Conservation (phyloP, 169 alveolate genomes). For the Besnoitia besnoiti region DNA sequence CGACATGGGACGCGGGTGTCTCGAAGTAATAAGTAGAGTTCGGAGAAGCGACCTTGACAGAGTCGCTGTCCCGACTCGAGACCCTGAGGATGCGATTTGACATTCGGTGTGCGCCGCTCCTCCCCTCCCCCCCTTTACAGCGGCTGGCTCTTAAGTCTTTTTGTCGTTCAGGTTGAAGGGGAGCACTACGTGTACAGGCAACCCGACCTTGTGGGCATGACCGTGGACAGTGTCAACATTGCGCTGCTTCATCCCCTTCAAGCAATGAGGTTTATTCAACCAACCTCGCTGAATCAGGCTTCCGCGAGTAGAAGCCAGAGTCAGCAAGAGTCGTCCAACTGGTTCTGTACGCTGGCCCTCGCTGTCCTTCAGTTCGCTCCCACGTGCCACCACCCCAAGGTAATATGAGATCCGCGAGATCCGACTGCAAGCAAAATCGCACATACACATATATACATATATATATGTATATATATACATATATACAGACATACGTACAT, state of each 20-base stretch:
- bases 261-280: neutral
- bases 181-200: constrained; percentile 61
- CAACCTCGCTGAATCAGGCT: neutral
- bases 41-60: too few relatives aligned
- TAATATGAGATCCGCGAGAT: too few relatives aligned
- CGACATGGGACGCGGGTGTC: too few relatives aligned
- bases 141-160: neutral
- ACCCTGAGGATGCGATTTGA: too few relatives aligned
- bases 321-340: neutral
- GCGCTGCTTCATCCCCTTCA: constrained; percentile 60
- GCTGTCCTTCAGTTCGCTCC: constrained; percentile 57
- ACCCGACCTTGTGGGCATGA: constrained; percentile 67
- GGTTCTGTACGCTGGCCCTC: constrained; percentile 48
- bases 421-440: too few relatives aligned
- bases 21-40: too few relatives aligned
- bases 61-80: too few relatives aligned
- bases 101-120: too few relatives aligned
- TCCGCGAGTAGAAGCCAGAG: neutral
- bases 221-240: constrained; percentile 63
- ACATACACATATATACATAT: too few relatives aligned
- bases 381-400: constrained; percentile 69
- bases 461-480: too few relatives aligned
- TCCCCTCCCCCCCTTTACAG: too few relatives aligned
- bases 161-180: constrained; percentile 32
- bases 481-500: too few relatives aligned